Evolutionary conservation across 257 asterid species (phyloP).

Genomic region (Ilex asprella): DNA sequence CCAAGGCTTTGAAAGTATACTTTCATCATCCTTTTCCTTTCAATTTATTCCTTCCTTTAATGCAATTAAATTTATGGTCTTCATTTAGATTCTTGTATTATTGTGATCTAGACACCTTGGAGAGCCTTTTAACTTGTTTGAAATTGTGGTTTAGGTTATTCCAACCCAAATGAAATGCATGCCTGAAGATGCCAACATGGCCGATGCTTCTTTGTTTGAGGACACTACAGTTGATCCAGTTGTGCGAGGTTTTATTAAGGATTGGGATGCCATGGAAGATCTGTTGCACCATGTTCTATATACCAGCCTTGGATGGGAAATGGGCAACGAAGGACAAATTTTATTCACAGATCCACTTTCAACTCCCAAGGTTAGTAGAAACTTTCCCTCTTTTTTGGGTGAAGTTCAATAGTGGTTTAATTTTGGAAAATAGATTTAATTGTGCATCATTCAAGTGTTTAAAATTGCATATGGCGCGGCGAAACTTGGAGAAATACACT

Average conservation of each 20-base stretch:
- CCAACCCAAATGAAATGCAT: conserved; percentile 80
- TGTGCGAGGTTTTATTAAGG: conserved; percentile 70
- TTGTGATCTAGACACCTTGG: not conserved
- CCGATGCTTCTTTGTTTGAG: conserved; percentile 53
- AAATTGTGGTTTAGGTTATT: conserved; percentile 39
- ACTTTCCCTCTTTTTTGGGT: not conserved
- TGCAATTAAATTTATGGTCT: conserved; percentile 7
- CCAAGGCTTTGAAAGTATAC: too few species aligned
- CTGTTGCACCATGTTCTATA: conserved; percentile 70
- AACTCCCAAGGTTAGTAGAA: conserved; percentile 68
- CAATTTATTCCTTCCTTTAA: too few species aligned
- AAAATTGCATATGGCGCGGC: not conserved
- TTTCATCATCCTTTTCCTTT: too few species aligned
- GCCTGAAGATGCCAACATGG: conserved; percentile 50
- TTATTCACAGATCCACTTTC: conserved; percentile 89
- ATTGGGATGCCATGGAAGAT: conserved; percentile 99
- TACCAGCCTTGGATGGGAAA: conserved; percentile 89
- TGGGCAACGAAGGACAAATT: conserved; percentile 94
- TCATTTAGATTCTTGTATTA: not conserved
- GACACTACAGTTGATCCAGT: conserved; percentile 66
- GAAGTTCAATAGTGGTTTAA: not conserved
- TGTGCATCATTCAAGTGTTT: not conserved
- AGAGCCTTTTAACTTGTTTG: conserved; percentile 4
- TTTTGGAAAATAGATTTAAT: not conserved
- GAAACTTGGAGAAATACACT: not conserved